These are phyloP conservation scores for Phytophthora pseudosyringae DNA, from an alignment of 352 stramenopile species.

Conservation along the genomic window DNA sequence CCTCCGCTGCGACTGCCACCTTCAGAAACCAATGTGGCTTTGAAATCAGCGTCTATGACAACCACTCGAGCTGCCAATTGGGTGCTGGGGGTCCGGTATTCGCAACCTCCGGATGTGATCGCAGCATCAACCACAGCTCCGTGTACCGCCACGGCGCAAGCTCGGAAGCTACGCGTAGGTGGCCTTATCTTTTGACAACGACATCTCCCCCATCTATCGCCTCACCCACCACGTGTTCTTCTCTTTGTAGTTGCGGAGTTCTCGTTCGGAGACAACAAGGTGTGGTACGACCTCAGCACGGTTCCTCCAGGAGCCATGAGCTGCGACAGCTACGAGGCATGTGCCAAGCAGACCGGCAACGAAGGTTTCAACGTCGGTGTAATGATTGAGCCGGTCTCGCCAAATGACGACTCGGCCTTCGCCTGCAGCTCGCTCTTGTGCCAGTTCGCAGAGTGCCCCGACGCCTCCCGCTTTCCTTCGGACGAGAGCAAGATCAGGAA, in stretches of 20 bases:
- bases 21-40: slow-evolving; percentile 37
- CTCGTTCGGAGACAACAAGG: slow-evolving; percentile 25
- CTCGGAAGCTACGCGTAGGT: slow-evolving; percentile 24
- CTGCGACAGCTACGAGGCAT: slow-evolving; percentile 31
- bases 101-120: slow-evolving; percentile 14
- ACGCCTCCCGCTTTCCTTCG: slow-evolving; percentile 33
- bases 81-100: neutral
- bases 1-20: slow-evolving; percentile 10
- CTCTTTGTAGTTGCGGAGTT: slow-evolving; percentile 22
- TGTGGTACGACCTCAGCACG: slow-evolving; percentile 44
- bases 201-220: too few species aligned
- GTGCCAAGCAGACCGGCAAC: slow-evolving; percentile 12
- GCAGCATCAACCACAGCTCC: slow-evolving; percentile 13
- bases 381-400: slow-evolving; percentile 22
- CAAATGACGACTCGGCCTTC: slow-evolving; percentile 3
- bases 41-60: slow-evolving; percentile 27
- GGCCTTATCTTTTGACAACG: neutral
- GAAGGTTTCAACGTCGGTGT: slow-evolving; percentile 33
- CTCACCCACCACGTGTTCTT: neutral
- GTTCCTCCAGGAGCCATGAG: slow-evolving; percentile 29
- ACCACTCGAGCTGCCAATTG: slow-evolving; percentile 16
- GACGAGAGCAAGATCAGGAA: slow-evolving; percentile 37
- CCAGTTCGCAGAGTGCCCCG: slow-evolving; percentile 14
- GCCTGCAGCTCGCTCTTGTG: slow-evolving; percentile 28
- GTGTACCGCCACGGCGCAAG: slow-evolving; percentile 29